Base-by-base conservation (phyloP, 345 rosid genomes). In the Populus tremula region DNA sequence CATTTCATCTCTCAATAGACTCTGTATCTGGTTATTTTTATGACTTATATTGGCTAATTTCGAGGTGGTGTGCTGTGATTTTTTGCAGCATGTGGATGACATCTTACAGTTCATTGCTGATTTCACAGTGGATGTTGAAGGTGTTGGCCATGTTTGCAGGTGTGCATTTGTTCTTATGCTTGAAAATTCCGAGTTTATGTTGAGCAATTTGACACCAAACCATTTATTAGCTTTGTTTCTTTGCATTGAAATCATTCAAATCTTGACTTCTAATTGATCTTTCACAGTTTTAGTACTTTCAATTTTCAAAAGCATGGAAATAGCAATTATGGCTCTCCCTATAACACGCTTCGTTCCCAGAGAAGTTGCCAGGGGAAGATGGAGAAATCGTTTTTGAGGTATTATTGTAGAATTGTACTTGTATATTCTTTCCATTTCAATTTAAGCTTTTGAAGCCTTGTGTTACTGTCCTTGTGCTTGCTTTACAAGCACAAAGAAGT, bases 61-160 rank as follows among this genome's bases (percentile, higher is more conserved):
- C 70, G 49, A 71, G 79, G 79, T 64, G 20, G 63, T 67, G 43
- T 69, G 18, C 23, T 81, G 47, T 71, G 0, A 76, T 76, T 70
- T 81, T 70, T 76, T 85, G 89, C 91, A 96, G 98, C 91, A 91
- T 70, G 97, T 96, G 84, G 97, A 96, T 81, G 98, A 88, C 79
- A 96, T 96, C 73, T 87, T 96, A 85, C 90, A 87, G 85, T 96
- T 96, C 91, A 91, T 96, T 72, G 86, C 81, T n/a, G 89, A 91
- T 70, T 90, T 85, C 81, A 94, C 99, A 5, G 91, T 91, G 77
- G 82, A 92, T 72, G 82, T 96, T 73, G 98, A 94, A 85, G 99
- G 99, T 76, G 99, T 96, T 73, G 99, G 99, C 79, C 89, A 94
- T 77, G 97, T 96, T 78, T 96, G 99, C 90, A 88, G 99, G 99